A percentile compares a stretch with the other conserved stretches of the same genome.
These are phyloP conservation scores for Sporothrix variecibatus DNA, from an alignment of 2,329 filamentous ascomycete species.

Conservation along the genomic window DNA sequence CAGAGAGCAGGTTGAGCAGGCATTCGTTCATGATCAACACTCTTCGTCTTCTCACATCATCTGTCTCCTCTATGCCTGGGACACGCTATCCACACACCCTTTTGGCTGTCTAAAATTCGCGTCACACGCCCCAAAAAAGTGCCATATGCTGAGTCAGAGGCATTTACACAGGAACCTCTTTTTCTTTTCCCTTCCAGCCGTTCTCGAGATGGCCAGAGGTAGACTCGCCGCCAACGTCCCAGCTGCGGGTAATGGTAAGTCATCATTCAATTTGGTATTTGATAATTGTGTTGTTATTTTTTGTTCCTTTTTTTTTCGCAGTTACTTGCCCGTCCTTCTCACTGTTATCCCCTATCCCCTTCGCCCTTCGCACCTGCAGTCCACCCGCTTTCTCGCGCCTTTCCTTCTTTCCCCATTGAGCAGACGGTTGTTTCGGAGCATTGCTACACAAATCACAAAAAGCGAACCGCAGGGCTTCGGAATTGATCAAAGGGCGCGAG, in stretches of 20 bases:
- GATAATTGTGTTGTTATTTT: background rate
- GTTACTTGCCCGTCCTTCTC: background rate
- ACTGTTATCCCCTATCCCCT: background rate
- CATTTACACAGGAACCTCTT: background rate
- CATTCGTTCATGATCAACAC: background rate
- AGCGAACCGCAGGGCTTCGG: background rate
- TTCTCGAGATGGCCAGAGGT: constrained; percentile 25
- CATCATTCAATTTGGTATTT: background rate
- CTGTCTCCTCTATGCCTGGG: background rate
- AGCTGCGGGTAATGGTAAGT: constrained; percentile 25
- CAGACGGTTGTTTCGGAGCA: background rate
- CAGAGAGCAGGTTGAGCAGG: background rate
- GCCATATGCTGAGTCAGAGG: constrained; percentile 27
- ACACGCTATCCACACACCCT: background rate
- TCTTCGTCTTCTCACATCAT: background rate
- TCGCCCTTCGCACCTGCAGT: constrained; percentile 9
- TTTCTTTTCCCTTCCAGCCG: background rate
- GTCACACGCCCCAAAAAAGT: background rate
- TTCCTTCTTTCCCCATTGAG: constrained; percentile 2
- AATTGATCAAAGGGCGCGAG: background rate
- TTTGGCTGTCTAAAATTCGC: background rate
- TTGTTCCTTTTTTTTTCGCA: background rate
- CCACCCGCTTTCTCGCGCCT: background rate
- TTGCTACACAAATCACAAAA: constrained; percentile 1
- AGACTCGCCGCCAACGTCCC: constrained; percentile 20